phyloP scores from a whole-genome alignment of 495 filamentous ascomycete genomes.

The Talaromyces nanjingensis region DNA sequence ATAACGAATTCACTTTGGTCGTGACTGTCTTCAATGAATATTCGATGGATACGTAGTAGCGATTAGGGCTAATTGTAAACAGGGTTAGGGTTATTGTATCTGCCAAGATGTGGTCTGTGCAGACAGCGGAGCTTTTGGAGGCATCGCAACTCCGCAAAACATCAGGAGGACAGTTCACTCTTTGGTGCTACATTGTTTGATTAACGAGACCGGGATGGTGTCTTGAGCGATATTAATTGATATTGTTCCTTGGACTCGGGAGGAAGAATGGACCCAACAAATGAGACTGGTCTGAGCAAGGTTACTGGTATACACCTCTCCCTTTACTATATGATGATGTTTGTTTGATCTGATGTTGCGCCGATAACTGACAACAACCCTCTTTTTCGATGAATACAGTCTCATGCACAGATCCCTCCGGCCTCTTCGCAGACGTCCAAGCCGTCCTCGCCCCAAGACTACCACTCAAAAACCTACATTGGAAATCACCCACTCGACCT shows the following conservation, averaged over 20 bases:
- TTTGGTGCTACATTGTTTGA: not conserved
- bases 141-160: not conserved
- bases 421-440: conserved; percentile 74
- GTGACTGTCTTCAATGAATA: not conserved
- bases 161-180: not conserved
- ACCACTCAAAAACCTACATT: conserved; percentile 88
- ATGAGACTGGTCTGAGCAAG: conserved; percentile 40
- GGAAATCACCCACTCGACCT: conserved; percentile 89
- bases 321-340: not conserved
- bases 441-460: conserved; percentile 68
- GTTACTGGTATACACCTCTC: conserved; percentile 34
- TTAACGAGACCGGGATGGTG: not conserved
- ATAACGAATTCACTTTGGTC: not conserved
- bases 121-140: not conserved
- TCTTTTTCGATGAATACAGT: conserved; percentile 22
- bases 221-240: not conserved
- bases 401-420: conserved; percentile 82
- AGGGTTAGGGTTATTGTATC: not conserved
- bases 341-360: not conserved
- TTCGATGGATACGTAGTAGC: not conserved
- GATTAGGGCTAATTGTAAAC: not conserved
- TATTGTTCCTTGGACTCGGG: not conserved
- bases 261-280: conserved; percentile 41
- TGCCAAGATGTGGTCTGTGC: not conserved
- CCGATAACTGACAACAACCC: conserved; percentile 5